A percentile compares a stretch with the other conserved stretches of the same genome.
phyloP scores from a whole-genome alignment of 495 filamentous ascomycete species.

The Daldinia concentrica region DNA sequence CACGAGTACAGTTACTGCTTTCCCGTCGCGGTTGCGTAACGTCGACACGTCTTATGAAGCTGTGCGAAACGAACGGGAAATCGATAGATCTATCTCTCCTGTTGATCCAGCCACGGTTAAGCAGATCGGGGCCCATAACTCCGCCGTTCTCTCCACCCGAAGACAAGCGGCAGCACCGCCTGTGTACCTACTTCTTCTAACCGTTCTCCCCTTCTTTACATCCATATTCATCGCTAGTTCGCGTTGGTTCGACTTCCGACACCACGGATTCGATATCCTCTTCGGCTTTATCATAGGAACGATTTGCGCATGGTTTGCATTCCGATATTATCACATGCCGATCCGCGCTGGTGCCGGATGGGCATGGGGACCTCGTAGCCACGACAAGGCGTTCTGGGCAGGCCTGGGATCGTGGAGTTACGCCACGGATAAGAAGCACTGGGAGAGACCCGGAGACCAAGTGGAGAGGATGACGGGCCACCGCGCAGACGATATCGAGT shows the following conservation, averaged over 20 bases:
- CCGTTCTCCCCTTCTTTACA: slow-evolving; percentile 68
- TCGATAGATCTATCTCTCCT: slow-evolving; percentile 29
- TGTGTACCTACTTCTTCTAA: slow-evolving; percentile 73
- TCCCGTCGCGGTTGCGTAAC: slow-evolving; percentile 56
- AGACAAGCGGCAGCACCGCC: slow-evolving; percentile 75
- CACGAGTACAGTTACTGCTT: slow-evolving; percentile 53
- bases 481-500: slow-evolving; percentile 40
- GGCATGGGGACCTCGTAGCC: slow-evolving; percentile 64
- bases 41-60: slow-evolving; percentile 40
- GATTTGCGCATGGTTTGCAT: slow-evolving; percentile 58
- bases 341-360: slow-evolving; percentile 68
- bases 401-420: slow-evolving; percentile 67
- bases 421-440: slow-evolving; percentile 51
- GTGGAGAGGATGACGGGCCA: slow-evolving; percentile 44
- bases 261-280: slow-evolving; percentile 90
- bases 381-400: slow-evolving; percentile 66
- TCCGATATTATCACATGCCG: slow-evolving; percentile 70
- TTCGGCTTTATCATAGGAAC: slow-evolving; percentile 75
- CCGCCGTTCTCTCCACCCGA: slow-evolving; percentile 56
- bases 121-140: slow-evolving; percentile 56
- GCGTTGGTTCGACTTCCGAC: slow-evolving; percentile 81
- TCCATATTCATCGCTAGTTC: slow-evolving; percentile 66
- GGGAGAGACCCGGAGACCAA: slow-evolving; percentile 50
- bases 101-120: slow-evolving; percentile 43
- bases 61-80: slow-evolving; percentile 33